phyloP scores from a whole-genome alignment of 139 green algal species.

The Coccomyxa sp. region DNA sequence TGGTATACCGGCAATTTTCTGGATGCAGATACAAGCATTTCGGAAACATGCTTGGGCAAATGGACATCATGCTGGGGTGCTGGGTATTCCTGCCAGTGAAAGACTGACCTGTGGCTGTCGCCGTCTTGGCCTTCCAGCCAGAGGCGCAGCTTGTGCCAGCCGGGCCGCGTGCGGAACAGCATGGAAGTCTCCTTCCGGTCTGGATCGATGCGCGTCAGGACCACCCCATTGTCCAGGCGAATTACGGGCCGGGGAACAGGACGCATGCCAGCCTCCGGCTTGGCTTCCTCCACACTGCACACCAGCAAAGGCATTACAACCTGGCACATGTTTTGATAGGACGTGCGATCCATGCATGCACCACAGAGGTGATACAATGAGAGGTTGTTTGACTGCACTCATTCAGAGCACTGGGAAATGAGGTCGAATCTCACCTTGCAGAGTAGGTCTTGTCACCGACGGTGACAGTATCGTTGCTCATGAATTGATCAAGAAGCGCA shows the following conservation, averaged over 20 bases:
- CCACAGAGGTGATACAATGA: background rate
- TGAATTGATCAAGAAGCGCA: constrained; percentile 49
- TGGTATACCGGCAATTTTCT: no score
- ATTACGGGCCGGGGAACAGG: constrained; percentile 51
- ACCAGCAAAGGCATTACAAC: background rate
- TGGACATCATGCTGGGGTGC: no score
- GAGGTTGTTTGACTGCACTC: background rate
- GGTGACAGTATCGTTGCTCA: constrained; percentile 25
- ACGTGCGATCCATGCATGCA: background rate
- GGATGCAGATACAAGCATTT: no score
- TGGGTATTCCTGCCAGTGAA: background rate
- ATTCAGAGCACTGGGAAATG: background rate
- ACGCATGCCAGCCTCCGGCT: constrained; percentile 3
- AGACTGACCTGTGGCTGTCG: background rate
- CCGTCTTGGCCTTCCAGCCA: constrained; percentile 20
- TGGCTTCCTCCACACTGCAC: constrained; percentile 20
- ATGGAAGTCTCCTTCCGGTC: constrained; percentile 53
- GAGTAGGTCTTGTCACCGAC: background rate
- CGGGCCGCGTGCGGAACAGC: constrained; percentile 62
- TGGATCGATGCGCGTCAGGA: constrained; percentile 76
- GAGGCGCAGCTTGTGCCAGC: constrained; percentile 48
- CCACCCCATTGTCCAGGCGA: constrained; percentile 31
- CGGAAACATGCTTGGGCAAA: no score
- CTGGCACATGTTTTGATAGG: background rate
- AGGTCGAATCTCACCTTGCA: background rate